Evolutionary conservation across 139 green algal genomes (phyloP), one percentile per base, ranked within the genome.

Genomic region (Auxenochlorella pyrenoidosa): DNA sequence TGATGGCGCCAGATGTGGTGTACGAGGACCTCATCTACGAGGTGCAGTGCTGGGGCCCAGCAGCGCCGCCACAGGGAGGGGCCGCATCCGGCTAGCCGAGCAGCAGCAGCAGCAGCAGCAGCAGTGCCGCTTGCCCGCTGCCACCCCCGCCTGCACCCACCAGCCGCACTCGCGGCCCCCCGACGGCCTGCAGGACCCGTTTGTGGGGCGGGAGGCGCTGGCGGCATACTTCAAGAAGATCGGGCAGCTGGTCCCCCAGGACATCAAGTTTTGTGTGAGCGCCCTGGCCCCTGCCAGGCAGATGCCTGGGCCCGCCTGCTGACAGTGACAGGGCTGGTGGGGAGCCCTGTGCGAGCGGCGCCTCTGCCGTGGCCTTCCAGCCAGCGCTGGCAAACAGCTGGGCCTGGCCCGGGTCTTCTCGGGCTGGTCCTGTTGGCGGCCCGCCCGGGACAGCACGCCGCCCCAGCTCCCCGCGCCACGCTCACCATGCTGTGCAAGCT

Each of bases 211-310:
- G 32, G 77, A 88, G 8, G 90, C 87, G 3, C 88, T 97, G 10
- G 72, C 92, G 22, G 38, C 43, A 0, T 97, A 94, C 85, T 94
- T 97, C n/a, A 81, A 87, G 4, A 97, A 95, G 76, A 85, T 95
- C 8, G 85, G 76, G 0, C 15, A 63, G 26, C 90, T 89, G 3
- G 87, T 96, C 10, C 92, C 93, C 0, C n/a, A 47, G 2, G 95
- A 97, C 88, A 88, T 97, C 21, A 90, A 92, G 75, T 97, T 68
- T 47, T 83, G 77, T 34, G 77, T 83, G 58, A 36, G 70, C 68
- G n/a, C 22, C 8, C 34, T 30, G n/a, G 68, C 70, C 18, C 4
- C 19, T 34, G 59, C 59, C 59, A 68, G 59, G n/a, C n/a, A n/a
- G n/a, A n/a, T n/a, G n/a, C n/a, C n/a, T n/a, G 22, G 21, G 59